Conservation (phyloP, 192 early-diverging fungal species). For the Podila clonocystis region DNA sequence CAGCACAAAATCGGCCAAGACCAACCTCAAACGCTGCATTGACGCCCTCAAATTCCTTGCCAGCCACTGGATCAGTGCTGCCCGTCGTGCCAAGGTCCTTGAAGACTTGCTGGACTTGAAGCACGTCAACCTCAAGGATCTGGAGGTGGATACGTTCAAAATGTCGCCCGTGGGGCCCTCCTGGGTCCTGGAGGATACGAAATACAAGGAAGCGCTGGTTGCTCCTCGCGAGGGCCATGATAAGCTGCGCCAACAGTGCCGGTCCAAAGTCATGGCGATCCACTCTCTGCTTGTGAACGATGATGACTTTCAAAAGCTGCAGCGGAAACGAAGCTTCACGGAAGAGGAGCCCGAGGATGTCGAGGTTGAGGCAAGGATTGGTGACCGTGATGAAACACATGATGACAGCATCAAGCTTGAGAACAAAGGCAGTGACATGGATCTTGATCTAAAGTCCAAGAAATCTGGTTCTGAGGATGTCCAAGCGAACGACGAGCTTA, state of each 20-base stretch:
- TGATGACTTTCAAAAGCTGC: constrained; percentile 33
- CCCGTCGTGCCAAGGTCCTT: constrained; percentile 41
- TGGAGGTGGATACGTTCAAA: constrained; percentile 37
- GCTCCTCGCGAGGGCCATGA: constrained; percentile 25
- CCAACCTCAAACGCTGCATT: constrained; percentile 40
- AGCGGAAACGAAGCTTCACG: constrained; percentile 11
- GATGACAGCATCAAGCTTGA: neutral
- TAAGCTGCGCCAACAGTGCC: constrained; percentile 37
- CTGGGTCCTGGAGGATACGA: constrained; percentile 20
- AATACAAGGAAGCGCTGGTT: constrained; percentile 8
- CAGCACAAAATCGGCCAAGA: constrained; percentile 22
- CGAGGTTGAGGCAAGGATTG: neutral
- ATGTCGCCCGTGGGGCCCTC: constrained; percentile 14
- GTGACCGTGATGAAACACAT: neutral
- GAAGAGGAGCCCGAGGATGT: constrained; percentile 1
- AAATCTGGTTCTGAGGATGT: too few species aligned
- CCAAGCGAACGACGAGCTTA: too few species aligned
- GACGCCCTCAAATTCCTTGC: constrained; percentile 45
- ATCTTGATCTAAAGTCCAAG: neutral
- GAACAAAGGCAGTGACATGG: neutral
- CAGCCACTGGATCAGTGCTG: constrained; percentile 40
- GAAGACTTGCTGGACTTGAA: constrained; percentile 48
- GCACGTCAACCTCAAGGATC: constrained; percentile 42
- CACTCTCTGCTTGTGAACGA: constrained; percentile 43
- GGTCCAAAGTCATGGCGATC: constrained; percentile 48